Base-by-base conservation (phyloP, 2,329 filamentous ascomycete genomes). In the Alternaria novae-zelandiae region DNA sequence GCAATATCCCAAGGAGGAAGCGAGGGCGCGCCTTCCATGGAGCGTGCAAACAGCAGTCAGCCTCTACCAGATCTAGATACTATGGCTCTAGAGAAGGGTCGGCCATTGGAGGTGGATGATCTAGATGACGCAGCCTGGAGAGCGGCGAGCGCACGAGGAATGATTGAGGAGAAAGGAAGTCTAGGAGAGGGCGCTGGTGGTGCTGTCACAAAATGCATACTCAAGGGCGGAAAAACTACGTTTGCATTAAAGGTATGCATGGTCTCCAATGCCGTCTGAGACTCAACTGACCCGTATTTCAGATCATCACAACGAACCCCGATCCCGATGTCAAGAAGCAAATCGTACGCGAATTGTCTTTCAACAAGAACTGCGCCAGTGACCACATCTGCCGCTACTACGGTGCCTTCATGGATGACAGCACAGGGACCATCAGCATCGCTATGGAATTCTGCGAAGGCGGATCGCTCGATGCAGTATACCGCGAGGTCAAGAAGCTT, bases 361-460 rank as follows among this genome's bases (percentile, higher is more conserved):
- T 98, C 86, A 99, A 99, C 86, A 97, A 97, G 82, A 93, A 94
- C 70, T 98, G 96, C 79, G 94, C 93, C 6, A 97, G 94, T 5
- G 91, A 96, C 64, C 94, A 98, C 79, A 99, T 99, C 74, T 99
- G 96, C 82, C 90, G 91, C 67, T 99, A 99, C 82, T 99, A 97
- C 75, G 96, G 96, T 67, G 95, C 95, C 44, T 99, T 98, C 79
- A 93, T 96, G 78, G 95, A 99, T 78, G 92, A 96, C 62, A 91
- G 93, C n/a, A 96, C 93, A 10, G 93, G 94, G 54, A 98, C 95
- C 51, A 98, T 99, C 70, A 97, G 93, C 51, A 99, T 99, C 76
- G 94, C 94, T 61, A 99, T 99, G 96, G 96, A 99, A 79, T 98
- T 97, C 75, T 99, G 96, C 78, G 96, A 98, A 81, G 96, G 96